Conservation (phyloP, 768 basidiomycete genomes). For the Cytidiella melzeri region DNA sequence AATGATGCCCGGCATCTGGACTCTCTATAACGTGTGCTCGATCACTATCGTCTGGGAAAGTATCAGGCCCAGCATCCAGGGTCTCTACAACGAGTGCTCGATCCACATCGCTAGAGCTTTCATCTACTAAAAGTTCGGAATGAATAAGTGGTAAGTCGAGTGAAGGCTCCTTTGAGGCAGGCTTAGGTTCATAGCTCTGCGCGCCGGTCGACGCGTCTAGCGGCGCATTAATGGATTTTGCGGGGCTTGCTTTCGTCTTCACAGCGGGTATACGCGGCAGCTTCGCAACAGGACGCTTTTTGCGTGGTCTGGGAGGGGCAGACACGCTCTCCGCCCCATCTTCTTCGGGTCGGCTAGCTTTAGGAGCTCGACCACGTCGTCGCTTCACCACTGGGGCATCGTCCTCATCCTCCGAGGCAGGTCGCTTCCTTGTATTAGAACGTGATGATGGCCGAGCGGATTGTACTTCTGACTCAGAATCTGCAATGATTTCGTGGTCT, state of each 20-base stretch:
- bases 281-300: background rate
- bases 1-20: too few relatives aligned
- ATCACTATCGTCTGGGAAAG: too few relatives aligned
- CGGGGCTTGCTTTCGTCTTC: background rate
- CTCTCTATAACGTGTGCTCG: background rate
- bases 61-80: background rate
- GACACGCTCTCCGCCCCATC: background rate
- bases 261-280: background rate
- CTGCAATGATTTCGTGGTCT: background rate
- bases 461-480: constrained; percentile 8
- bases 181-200: too few relatives aligned
- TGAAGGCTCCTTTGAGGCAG: too few relatives aligned
- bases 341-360: background rate
- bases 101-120: background rate
- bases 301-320: background rate
- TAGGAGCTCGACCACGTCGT: background rate
- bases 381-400: constrained; percentile 1
- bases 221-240: too few relatives aligned
- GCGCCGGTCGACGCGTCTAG: too few relatives aligned
- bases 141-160: too few relatives aligned
- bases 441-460: background rate
- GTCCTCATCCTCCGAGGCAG: background rate
- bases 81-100: background rate
- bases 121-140: too few relatives aligned
- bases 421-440: background rate